These are phyloP conservation scores for Draba incana DNA, from an alignment of 345 rosid genomes.

Conservation along the genomic window DNA sequence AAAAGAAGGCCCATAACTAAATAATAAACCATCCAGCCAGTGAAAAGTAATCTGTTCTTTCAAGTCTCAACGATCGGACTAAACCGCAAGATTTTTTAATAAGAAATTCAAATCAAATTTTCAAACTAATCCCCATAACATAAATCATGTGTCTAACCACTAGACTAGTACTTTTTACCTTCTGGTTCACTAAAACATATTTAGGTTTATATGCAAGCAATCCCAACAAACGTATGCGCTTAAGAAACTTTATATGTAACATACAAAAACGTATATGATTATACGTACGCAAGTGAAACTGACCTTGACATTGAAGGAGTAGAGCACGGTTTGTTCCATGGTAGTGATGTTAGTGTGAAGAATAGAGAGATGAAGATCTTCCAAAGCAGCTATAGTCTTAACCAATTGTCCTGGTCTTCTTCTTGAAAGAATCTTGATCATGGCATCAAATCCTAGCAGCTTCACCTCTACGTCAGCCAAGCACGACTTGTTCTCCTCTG, in stretches of 20 bases:
- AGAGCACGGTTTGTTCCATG: constrained; percentile 92
- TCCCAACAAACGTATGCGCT: too few relatives aligned
- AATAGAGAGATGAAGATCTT: constrained; percentile 86
- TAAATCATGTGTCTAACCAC: too few relatives aligned
- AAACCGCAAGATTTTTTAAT: too few relatives aligned
- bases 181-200: too few relatives aligned
- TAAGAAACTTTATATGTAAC: neutral
- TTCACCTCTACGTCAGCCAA: constrained; percentile 93
- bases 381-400: constrained; percentile 85
- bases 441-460: constrained; percentile 90
- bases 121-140: too few relatives aligned
- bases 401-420: constrained; percentile 91
- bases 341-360: constrained; percentile 95
- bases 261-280: neutral
- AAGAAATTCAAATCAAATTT: too few relatives aligned
- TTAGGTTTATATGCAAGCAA: too few relatives aligned
- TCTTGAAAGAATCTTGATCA: constrained; percentile 87
- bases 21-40: too few relatives aligned
- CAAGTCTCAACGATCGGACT: too few relatives aligned
- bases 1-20: too few relatives aligned
- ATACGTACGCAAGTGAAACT: constrained; percentile 10
- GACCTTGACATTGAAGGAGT: constrained; percentile 96
- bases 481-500: constrained; percentile 80
- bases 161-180: too few relatives aligned
- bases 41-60: too few relatives aligned